These are phyloP conservation scores for Lactifluus subvellereus DNA, from an alignment of 768 basidiomycete genomes.

Conservation along the genomic window DNA sequence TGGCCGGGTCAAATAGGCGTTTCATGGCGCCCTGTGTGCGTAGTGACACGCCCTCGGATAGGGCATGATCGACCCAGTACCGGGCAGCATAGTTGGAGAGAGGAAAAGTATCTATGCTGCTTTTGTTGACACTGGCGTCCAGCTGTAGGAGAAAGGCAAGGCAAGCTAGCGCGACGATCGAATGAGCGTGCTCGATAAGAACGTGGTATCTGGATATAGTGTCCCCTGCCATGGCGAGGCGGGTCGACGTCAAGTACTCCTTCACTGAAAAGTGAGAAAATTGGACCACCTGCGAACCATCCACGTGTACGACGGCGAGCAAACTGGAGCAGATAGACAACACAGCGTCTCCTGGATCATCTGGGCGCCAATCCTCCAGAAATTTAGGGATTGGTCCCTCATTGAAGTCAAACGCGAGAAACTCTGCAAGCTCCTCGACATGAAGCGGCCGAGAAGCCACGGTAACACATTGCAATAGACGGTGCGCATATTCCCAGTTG, in stretches of 20 bases:
- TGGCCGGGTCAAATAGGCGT: background rate
- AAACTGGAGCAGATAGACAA: background rate
- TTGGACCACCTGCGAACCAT: background rate
- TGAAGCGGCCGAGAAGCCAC: too few species aligned
- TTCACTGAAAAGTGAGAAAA: slow-evolving; percentile 6
- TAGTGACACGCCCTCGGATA: background rate
- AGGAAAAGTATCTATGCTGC: background rate
- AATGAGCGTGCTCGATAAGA: background rate
- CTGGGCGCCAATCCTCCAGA: background rate
- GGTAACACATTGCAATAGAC: too few species aligned
- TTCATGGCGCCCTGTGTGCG: background rate
- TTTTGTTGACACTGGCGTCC: background rate
- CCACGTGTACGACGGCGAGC: background rate
- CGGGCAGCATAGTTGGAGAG: background rate
- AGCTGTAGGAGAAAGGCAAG: background rate
- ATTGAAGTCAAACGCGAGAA: background rate
- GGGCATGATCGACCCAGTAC: slow-evolving; percentile 1
- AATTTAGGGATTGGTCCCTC: background rate
- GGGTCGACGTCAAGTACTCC: slow-evolving; percentile 1
- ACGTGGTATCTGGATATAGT: background rate
- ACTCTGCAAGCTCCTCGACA: too few species aligned
- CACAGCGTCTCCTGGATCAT: background rate
- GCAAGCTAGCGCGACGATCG: background rate
- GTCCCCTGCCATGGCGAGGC: background rate
- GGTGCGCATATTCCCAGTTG: background rate